Percentiles rank a stretch among this genome's conserved stretches.
Evolutionary conservation across 148 eudicot species (phyloP).

Genomic region (Amaranthus palmeri): DNA sequence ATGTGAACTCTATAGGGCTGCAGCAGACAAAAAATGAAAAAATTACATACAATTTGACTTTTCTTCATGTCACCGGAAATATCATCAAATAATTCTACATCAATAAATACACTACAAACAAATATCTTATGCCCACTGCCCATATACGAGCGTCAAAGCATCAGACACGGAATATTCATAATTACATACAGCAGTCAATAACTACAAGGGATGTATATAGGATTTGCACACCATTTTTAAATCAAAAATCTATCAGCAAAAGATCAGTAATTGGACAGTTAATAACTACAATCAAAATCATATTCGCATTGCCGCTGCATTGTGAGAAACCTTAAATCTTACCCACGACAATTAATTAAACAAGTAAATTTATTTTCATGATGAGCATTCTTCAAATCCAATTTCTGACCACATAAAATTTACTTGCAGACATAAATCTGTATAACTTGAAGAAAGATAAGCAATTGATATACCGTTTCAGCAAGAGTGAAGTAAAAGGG

Average conservation of each 20-base stretch:
- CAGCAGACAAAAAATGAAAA: conserved; percentile 14
- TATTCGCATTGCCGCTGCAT: too few relatives aligned
- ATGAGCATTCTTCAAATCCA: background rate
- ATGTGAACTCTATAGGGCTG: conserved; percentile 34
- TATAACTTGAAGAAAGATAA: background rate
- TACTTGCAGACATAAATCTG: background rate
- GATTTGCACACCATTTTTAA: background rate
- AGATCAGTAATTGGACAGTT: too few relatives aligned
- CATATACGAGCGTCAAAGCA: background rate
- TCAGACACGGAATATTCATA: too few relatives aligned
- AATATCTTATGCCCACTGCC: background rate
- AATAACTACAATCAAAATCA: background rate
- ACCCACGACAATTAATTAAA: background rate
- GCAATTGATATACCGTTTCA: conserved; percentile 36
- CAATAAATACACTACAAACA: conserved; percentile 5
- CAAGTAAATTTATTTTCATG: background rate
- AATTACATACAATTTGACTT: background rate
- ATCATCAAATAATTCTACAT: background rate
- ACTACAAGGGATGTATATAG: background rate
- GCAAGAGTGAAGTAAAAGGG: conserved; percentile 36
- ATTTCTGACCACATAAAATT: background rate
- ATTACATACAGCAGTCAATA: background rate
- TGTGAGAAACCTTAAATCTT: background rate
- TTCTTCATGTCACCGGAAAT: background rate
- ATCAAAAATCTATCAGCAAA: background rate